phyloP scores from a whole-genome alignment of 495 filamentous ascomycete species.

The Friedmanniomyces endolithicus region DNA sequence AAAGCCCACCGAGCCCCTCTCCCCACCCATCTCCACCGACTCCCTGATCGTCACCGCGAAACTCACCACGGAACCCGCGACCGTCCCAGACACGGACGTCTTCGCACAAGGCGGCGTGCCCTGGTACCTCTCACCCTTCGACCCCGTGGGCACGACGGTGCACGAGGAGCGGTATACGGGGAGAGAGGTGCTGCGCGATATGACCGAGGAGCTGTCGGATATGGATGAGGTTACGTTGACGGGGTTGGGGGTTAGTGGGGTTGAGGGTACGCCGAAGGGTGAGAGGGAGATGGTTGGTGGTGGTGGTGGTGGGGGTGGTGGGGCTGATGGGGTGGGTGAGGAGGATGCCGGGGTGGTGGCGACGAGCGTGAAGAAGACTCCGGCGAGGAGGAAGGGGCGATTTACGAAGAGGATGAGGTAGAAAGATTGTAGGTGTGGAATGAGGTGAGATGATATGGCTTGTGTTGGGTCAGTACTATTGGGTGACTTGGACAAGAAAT shows the following conservation, averaged over 20 bases:
- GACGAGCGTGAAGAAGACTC: neutral
- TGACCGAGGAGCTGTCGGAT: constrained; percentile 79
- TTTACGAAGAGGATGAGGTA: neutral
- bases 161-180: constrained; percentile 69
- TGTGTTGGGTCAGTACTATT: no score
- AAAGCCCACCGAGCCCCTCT: constrained; percentile 18
- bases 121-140: constrained; percentile 79
- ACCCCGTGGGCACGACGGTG: constrained; percentile 62
- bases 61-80: constrained; percentile 35
- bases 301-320: neutral
- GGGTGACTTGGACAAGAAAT: no score
- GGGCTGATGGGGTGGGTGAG: neutral
- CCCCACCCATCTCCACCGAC: constrained; percentile 21
- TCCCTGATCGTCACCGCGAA: neutral
- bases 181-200: constrained; percentile 57
- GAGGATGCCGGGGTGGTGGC: neutral
- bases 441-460: no score
- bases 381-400: neutral
- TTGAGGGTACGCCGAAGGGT: constrained; percentile 3
- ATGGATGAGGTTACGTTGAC: constrained; percentile 77
- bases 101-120: constrained; percentile 63
- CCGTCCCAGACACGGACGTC: constrained; percentile 38
- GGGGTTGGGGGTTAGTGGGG: constrained; percentile 38
- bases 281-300: neutral
- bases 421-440: neutral